A percentile compares a stretch with the other conserved stretches of the same genome.
These are phyloP conservation scores for Pestalotiopsis sp. DNA, from an alignment of 2,329 filamentous ascomycete species.

Conservation along the genomic window DNA sequence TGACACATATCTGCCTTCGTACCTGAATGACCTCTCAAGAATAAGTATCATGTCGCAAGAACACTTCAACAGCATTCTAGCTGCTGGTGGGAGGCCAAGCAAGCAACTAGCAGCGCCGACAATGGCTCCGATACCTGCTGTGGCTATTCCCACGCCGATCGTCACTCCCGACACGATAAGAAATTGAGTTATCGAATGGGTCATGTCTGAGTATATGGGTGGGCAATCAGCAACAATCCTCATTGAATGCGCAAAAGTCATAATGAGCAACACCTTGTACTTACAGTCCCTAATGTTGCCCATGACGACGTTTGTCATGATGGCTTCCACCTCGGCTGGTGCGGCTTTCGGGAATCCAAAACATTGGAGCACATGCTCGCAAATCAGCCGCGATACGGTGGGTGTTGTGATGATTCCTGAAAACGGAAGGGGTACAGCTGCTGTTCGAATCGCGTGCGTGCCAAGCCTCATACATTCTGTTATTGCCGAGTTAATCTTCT, in stretches of 20 bases:
- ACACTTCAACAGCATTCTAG: constrained; percentile 21
- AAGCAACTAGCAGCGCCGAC: constrained; percentile 10
- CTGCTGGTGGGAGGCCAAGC: constrained; percentile 19
- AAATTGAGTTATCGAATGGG: background rate
- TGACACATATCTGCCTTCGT: background rate
- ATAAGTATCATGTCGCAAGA: constrained; percentile 23
- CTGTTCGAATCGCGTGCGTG: constrained; percentile 19
- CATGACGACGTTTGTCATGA: constrained; percentile 4
- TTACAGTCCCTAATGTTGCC: background rate
- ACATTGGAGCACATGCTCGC: constrained; percentile 1
- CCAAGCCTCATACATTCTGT: constrained; percentile 21
- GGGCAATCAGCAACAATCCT: background rate
- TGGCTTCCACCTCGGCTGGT: background rate
- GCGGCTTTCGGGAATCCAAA: background rate
- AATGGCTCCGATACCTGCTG: constrained; percentile 20
- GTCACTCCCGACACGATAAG: constrained; percentile 9
- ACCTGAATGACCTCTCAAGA: constrained; percentile 7
- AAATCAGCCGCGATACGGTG: background rate
- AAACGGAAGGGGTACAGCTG: constrained; percentile 20
- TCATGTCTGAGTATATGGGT: background rate
- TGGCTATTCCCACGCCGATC: constrained; percentile 24
- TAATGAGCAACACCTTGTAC: background rate
- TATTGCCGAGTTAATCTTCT: constrained; percentile 20
- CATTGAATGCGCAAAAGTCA: background rate
- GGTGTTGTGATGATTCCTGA: constrained; percentile 4